Evolutionary conservation across 495 filamentous ascomycete species (phyloP).

Genomic region (Clavariopsis aquatica): DNA sequence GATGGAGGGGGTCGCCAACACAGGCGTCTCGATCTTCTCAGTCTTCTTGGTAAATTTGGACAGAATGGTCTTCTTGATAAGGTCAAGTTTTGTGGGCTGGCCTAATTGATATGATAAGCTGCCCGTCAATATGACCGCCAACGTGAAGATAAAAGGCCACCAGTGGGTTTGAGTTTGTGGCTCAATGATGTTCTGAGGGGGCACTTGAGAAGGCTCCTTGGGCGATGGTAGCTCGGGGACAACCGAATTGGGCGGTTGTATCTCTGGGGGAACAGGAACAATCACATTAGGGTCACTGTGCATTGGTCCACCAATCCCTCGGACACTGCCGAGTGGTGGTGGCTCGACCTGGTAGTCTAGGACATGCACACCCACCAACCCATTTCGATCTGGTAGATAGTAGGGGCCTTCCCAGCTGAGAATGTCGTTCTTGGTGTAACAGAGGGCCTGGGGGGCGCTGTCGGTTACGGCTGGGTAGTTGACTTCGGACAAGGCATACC

Average conservation of each 20-base stretch:
- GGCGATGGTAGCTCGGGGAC: not conserved
- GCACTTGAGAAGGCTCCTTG: not conserved
- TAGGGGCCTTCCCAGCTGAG: slow-evolving; percentile 27
- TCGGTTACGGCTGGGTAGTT: slow-evolving; percentile 81
- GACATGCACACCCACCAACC: slow-evolving; percentile 33
- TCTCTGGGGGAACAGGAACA: not conserved
- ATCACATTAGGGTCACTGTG: slow-evolving; percentile 1
- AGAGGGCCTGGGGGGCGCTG: slow-evolving; percentile 63
- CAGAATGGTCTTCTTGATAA: slow-evolving; percentile 15
- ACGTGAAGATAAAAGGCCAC: slow-evolving; percentile 9
- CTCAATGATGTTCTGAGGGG: slow-evolving; percentile 11
- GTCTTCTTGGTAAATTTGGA: slow-evolving; percentile 7
- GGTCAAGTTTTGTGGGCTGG: slow-evolving; percentile 7
- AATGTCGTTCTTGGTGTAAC: slow-evolving; percentile 53
- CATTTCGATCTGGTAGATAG: slow-evolving; percentile 22
- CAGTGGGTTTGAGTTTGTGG: not conserved
- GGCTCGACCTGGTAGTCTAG: slow-evolving; percentile 11
- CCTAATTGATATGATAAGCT: not conserved
- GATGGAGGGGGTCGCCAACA: not conserved
- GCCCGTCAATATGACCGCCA: slow-evolving; percentile 8
- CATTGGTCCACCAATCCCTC: not conserved
- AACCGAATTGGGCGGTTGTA: not conserved
- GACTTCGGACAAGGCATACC: slow-evolving; percentile 90
- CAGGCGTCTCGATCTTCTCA: not conserved
- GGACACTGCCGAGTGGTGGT: not conserved